Evolutionary conservation across 148 eudicot genomes (phyloP), one percentile per base, ranked within the genome.

Genomic region (Pouteria glomerata): DNA sequence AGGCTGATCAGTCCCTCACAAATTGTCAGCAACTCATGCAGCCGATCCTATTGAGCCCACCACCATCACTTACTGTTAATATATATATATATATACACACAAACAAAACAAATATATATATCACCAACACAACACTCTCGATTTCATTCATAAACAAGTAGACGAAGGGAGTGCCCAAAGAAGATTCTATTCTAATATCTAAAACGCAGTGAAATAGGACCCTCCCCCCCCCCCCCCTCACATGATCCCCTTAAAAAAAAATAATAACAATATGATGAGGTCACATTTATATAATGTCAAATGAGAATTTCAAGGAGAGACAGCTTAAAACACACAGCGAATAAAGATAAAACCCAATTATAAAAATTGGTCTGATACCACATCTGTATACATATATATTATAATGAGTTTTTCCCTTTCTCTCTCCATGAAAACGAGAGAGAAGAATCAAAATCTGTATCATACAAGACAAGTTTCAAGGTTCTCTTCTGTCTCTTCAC

Each of bases 131-230:
- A 62, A 35, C 68, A 68, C 19, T 31, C 29, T 19, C 10, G 16
- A 58, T 39, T 23, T 56, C 63, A 37, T 26, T 57, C 63, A 47
- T 77, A 50, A 29, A 78, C 48, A 78, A 21, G 47, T 19, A n/a
- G 68, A 68, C 56, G 24, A 33, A 58, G 39, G 75, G 82, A 78
- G 70, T 51, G 63, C 24, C 58, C 82, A 75, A 57, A 75, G 89
- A 85, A 85, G 89, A 85, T 85, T 85, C 89, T 85, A 85, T 82
- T 85, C 88, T 74, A 79, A 79, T 71, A 74, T 82, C 81, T 66
- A 66, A 80, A 74, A 63, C 21, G 65, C 64, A 79, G 77, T 58
- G 63, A 66, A 75, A 69, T 2, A 12, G 51, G 72, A 63, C 51
- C 68, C 69, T 78, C 78, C 82, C 77, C 81, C n/a, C 73, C 74